These are phyloP conservation scores for Casuarina glauca DNA, from an alignment of 306 rosid genomes.

Conservation along the genomic window DNA sequence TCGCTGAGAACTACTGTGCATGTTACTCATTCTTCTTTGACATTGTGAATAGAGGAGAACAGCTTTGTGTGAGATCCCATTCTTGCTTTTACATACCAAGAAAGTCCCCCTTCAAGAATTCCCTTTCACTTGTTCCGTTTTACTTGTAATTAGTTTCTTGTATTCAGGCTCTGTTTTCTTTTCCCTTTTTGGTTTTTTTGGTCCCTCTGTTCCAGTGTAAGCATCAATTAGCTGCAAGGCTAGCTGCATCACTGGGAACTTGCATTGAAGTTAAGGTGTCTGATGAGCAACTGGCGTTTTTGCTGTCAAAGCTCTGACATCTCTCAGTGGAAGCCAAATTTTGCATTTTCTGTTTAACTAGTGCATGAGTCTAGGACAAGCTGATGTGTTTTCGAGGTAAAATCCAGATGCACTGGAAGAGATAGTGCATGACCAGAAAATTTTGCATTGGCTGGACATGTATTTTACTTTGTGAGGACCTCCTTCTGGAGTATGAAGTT, in stretches of 20 bases:
- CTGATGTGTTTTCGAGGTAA: not conserved
- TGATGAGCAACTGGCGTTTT: slow-evolving; percentile 69
- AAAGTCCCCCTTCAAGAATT: not conserved
- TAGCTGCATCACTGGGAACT: slow-evolving; percentile 70
- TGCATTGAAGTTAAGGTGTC: slow-evolving; percentile 69
- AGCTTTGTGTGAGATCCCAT: slow-evolving; percentile 68
- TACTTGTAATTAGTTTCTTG: not conserved
- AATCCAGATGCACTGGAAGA: not conserved
- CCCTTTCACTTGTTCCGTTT: too few species aligned
- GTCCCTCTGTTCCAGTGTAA: slow-evolving; percentile 56
- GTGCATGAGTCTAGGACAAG: not conserved
- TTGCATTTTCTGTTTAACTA: not conserved
- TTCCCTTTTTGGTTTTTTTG: not conserved
- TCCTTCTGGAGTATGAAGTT: not conserved
- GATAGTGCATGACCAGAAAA: not conserved
- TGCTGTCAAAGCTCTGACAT: slow-evolving; percentile 57
- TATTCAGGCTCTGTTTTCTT: not conserved
- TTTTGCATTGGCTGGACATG: not conserved
- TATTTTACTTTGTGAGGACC: not conserved
- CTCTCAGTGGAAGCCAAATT: not conserved
- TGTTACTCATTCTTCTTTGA: slow-evolving; percentile 93
- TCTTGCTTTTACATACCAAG: slow-evolving; percentile 13
- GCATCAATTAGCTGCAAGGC: slow-evolving; percentile 89
- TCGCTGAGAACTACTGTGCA: slow-evolving; percentile 71
- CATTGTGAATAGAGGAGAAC: slow-evolving; percentile 82